Percentiles rank a stretch among this genome's conserved stretches.
These are phyloP conservation scores for Apiospora hydei DNA, from an alignment of 2,329 filamentous ascomycete genomes.

Conservation along the genomic window DNA sequence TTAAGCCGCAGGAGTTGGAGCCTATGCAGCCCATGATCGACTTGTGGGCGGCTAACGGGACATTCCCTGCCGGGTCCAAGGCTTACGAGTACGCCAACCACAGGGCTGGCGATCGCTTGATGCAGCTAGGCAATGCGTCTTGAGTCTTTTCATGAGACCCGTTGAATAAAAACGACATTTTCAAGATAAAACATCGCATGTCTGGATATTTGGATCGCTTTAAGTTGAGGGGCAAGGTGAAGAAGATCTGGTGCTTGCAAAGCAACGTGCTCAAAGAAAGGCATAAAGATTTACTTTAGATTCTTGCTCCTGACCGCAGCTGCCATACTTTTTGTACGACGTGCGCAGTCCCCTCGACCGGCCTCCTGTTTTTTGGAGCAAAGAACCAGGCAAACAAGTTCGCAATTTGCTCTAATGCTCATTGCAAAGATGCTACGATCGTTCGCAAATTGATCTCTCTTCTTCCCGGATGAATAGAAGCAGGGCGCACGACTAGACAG, in stretches of 20 bases:
- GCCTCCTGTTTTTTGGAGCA: not conserved
- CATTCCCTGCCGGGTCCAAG: conserved; percentile 79
- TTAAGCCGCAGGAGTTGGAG: conserved; percentile 89
- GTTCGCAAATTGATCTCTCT: not conserved
- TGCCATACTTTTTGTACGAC: not conserved
- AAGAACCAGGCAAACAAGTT: not conserved
- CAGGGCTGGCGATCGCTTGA: conserved; percentile 63
- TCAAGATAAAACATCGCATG: conserved; percentile 12
- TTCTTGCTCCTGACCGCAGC: not conserved
- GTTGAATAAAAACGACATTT: conserved; percentile 10
- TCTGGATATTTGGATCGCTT: conserved; percentile 17
- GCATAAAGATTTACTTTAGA: not conserved
- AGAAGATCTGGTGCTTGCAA: not conserved
- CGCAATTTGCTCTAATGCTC: not conserved
- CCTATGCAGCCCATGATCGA: conserved; percentile 96
- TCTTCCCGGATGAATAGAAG: not conserved
- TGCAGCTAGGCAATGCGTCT: conserved; percentile 51
- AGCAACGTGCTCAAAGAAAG: no score
- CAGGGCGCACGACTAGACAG: not conserved
- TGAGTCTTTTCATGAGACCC: not conserved
- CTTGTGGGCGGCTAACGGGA: conserved; percentile 87
- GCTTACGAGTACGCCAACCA: conserved; percentile 71
- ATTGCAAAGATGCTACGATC: not conserved
- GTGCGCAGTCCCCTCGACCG: not conserved
- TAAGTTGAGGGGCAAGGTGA: conserved; percentile 7